Base-by-base conservation (phyloP, 1,284 basidiomycete genomes). In the Cryptococcus sp. region DNA sequence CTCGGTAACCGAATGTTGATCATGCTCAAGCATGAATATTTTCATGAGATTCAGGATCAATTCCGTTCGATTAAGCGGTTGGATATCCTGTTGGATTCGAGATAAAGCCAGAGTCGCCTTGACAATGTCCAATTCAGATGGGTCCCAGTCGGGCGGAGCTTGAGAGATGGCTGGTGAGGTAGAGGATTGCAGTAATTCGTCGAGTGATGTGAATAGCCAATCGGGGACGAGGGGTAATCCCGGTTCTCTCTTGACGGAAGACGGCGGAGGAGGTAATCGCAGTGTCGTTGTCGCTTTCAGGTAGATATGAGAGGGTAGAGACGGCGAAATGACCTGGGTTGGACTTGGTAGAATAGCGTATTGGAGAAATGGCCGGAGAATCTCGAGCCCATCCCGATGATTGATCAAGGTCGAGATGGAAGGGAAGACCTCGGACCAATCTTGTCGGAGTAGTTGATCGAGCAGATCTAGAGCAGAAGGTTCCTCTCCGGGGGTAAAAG, bases 1-100 rank as follows among this genome's bases (percentile, higher is more conserved):
- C 55, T 82, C 80, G 85, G 91, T 34, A 11, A 50, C 49, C 5
- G 61, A 53, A 23, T 66, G 60, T 55, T 80, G 72, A 52, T 74
- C 71, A 73, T 94, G 88, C 72, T 96, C 94, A 15, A 98, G 83
- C 90, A 96, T 93, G 77, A 91, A 94, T 11, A 97, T 85, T 66
- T 90, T 91, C 88, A 95, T 92, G 62, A 90, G 86, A 37, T 82
- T 83, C 62, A 95, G 87, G 3, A 86, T 77, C 1, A 80, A 78
- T 15, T 46, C 33, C 7, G 63, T 63, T 44, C 65, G 49, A 49
- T 53, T 50, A 38, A 59, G 11, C 45, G 42, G 30, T 37, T 37
- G 5, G 8, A 35, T n/a, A 13, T 37, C 41, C 32, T n/a, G 34
- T 42, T n/a, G 46, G 31, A 81, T 66, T 36, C 79, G 77, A 2